Evolutionary conservation across 208 protist genomes (phyloP), one percentile per base, ranked within the genome.

Genomic region (Porcisia hertigi): DNA sequence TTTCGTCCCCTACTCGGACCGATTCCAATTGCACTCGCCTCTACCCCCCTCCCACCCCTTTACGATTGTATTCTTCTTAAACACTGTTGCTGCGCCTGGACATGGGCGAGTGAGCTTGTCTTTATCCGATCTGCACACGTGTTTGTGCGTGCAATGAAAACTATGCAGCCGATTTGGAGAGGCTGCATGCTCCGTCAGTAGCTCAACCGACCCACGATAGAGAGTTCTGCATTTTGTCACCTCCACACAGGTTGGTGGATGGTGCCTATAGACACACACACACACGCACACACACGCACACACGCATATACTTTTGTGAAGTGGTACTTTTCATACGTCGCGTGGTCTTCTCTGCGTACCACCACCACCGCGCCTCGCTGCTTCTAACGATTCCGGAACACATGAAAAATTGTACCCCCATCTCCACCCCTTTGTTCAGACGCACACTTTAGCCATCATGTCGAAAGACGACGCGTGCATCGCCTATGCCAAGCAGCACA

Each of bases 401-500:
- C 5, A 12, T 52, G 47, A 43, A 8, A 20, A 58, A 45, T 57
- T 34, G 62, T 49, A 34, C 69, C 30, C 30, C 30, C 30, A 30
- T 30, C 30, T 30, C 30, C 30, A 30, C 30, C 30, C 30, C 11
- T 30, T 64, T 62, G 8, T 11, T 63, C 18, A 18, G 2, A 4
- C 16, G 23, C 58, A 11, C 20, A 34, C 63, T 30, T 25, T 11
- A 34, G 36, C 59, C 52, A 36, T 67, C 53, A 84, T 90, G 82
- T 86, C 82, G 39, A 93, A 97, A 67, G 88, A 97, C 11, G 85
- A 89, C 69, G 70, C 89, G 34, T 91, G 94, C 41, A 83, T 94
- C 47, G 83, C 77, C 1, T 98, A 97, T 84, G 95, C 93, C 77
- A 94, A 92, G 71, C 6, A 86, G 76, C 90, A 97, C 82, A 95